Percentiles rank a stretch among this genome's conserved stretches.
phyloP scores from a whole-genome alignment of 129 eudicot genomes.

The Arctium lappa region DNA sequence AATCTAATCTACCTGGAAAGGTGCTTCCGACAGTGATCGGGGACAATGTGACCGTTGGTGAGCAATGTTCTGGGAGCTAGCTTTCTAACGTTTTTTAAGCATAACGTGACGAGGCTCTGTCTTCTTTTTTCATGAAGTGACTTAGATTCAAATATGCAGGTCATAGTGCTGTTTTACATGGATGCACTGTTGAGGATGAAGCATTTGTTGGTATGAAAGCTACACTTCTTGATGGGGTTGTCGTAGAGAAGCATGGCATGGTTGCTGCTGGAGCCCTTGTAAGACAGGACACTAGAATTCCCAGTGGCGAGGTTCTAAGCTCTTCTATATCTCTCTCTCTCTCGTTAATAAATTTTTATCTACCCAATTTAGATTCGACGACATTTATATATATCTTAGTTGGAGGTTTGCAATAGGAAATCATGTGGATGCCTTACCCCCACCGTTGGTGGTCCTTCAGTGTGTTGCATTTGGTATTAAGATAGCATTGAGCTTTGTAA shows the following conservation, averaged over 20 bases:
- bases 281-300: slow-evolving; percentile 59
- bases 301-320: slow-evolving; percentile 51
- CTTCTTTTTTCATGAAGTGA: not conserved
- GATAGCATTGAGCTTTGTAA: too few species aligned
- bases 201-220: slow-evolving; percentile 72
- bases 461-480: too few species aligned
- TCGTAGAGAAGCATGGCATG: slow-evolving; percentile 66
- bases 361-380: not conserved
- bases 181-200: slow-evolving; percentile 73
- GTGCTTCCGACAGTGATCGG: slow-evolving; percentile 71
- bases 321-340: not conserved
- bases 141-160: slow-evolving; percentile 33
- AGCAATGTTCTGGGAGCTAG: slow-evolving; percentile 17
- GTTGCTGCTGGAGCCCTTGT: slow-evolving; percentile 83
- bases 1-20: slow-evolving; percentile 60
- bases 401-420: too few species aligned
- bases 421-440: too few species aligned
- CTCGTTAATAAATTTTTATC: not conserved
- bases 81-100: not conserved
- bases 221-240: slow-evolving; percentile 65
- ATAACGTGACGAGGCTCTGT: not conserved
- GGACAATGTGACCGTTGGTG: slow-evolving; percentile 72
- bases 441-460: too few species aligned
- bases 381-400: too few species aligned
- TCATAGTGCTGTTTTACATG: slow-evolving; percentile 74